These are phyloP conservation scores for Typha latifolia DNA, from an alignment of 176 grass and related monocot species.

Conservation along the genomic window DNA sequence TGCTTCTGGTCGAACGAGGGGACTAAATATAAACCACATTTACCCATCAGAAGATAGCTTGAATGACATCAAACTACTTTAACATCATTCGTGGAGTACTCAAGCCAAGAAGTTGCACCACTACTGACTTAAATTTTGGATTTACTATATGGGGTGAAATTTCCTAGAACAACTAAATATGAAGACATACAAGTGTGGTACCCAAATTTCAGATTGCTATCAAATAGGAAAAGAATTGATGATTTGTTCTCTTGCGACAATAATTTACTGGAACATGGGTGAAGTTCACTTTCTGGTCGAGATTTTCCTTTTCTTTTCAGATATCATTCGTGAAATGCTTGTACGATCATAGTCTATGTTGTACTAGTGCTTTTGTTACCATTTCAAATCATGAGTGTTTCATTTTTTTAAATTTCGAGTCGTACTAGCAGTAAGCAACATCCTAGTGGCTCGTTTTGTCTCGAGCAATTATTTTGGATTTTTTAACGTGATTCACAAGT, in stretches of 20 bases:
- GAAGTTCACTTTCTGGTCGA: neutral
- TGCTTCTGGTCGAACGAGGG: slow-evolving; percentile 74
- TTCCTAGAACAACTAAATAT: slow-evolving; percentile 17
- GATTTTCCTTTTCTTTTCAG: neutral
- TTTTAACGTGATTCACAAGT: too few species aligned
- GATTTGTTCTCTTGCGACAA: neutral
- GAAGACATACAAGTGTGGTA: neutral
- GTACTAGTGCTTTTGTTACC: too few species aligned
- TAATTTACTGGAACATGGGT: neutral
- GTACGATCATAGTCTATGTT: too few species aligned
- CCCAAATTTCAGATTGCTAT: neutral
- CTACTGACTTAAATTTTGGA: slow-evolving; percentile 35
- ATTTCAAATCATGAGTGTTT: too few species aligned
- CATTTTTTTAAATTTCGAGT: too few species aligned
- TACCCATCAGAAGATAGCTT: slow-evolving; percentile 20
- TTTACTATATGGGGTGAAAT: slow-evolving; percentile 21
- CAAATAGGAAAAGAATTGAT: neutral
- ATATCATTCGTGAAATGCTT: too few species aligned
- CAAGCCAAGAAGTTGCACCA: slow-evolving; percentile 7
- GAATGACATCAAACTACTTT: slow-evolving; percentile 19
- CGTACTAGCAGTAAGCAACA: too few species aligned
- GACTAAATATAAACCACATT: slow-evolving; percentile 24
- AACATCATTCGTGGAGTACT: slow-evolving; percentile 21
- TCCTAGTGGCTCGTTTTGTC: too few species aligned
- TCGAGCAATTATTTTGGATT: too few species aligned